Percentiles rank a stretch among this genome's conserved stretches.
Conservation (phyloP, 441 rosid genomes). For the Populus hybrid region DNA sequence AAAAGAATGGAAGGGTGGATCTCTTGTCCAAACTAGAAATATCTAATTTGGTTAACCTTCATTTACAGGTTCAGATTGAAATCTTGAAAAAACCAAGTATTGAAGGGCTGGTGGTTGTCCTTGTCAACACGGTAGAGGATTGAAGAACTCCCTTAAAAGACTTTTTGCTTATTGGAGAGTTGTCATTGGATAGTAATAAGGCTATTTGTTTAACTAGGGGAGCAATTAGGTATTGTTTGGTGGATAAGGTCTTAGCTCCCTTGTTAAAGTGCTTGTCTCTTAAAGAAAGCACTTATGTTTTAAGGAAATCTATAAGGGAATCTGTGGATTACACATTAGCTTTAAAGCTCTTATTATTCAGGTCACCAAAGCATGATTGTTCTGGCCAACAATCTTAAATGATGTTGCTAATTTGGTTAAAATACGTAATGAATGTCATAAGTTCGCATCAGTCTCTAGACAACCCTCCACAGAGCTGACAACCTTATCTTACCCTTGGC, state of each 20-base stretch:
- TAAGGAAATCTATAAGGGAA: background rate
- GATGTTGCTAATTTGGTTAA: background rate
- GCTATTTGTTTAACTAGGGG: too few relatives aligned
- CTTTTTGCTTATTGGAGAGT: too few relatives aligned
- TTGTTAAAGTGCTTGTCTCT: background rate
- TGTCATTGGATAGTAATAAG: too few relatives aligned
- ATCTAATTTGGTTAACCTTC: background rate
- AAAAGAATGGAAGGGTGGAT: background rate
- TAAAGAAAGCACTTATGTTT: too few relatives aligned
- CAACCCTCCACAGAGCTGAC: background rate
- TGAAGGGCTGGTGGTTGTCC: background rate
- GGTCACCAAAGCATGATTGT: background rate
- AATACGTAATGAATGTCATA: background rate
- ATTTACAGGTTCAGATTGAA: background rate
- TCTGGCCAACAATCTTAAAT: background rate
- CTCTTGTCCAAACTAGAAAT: background rate
- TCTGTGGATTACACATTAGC: background rate
- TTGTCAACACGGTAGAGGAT: too few relatives aligned
- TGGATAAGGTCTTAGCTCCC: background rate
- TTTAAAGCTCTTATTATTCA: background rate
- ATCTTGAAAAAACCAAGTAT: background rate
- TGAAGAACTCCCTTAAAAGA: too few relatives aligned
- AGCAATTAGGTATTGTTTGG: too few relatives aligned
- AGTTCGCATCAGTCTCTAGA: background rate
- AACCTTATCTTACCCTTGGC: too few relatives aligned